Percentiles rank a stretch among this genome's conserved stretches.
Evolutionary conservation across 306 rosid species (phyloP).

Genomic region (Trifolium subterraneum): DNA sequence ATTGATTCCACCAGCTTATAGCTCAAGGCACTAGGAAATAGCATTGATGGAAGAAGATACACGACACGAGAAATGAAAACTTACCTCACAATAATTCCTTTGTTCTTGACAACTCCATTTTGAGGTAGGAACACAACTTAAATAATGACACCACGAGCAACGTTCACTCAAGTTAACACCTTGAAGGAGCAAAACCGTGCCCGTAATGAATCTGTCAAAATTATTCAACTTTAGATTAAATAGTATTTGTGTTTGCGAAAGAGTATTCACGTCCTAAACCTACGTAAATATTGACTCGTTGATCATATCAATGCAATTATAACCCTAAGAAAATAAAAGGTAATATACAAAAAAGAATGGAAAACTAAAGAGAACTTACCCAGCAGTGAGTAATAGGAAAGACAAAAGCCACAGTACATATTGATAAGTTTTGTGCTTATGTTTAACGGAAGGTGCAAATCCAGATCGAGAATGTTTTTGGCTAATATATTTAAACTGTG

Average conservation of each 20-base stretch:
- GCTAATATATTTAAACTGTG: conserved; percentile 75
- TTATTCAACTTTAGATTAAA: conserved; percentile 30
- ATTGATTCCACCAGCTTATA: background rate
- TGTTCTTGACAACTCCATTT: conserved; percentile 68
- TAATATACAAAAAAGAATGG: conserved; percentile 14
- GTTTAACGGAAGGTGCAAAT: conserved; percentile 44
- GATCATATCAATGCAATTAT: conserved; percentile 1
- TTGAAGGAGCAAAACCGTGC: conserved; percentile 59
- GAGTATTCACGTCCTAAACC: conserved; percentile 29
- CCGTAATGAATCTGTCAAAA: conserved; percentile 60
- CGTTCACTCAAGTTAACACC: conserved; percentile 60
- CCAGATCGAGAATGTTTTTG: conserved; percentile 46
- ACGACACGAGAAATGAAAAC: conserved; percentile 32
- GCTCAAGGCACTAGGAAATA: conserved; percentile 11
- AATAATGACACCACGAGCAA: conserved; percentile 83
- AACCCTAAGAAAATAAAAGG: conserved; percentile 20
- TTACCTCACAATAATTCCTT: conserved; percentile 59
- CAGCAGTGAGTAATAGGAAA: conserved; percentile 55
- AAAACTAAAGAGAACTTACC: conserved; percentile 49
- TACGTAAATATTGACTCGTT: background rate
- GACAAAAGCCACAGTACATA: conserved; percentile 69
- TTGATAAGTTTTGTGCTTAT: conserved; percentile 75
- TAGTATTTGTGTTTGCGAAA: conserved; percentile 1
- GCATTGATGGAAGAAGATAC: conserved; percentile 21
- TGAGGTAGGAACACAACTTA: conserved; percentile 74